Evolutionary conservation across 208 protist species (phyloP).

Genomic region (Vickermania spadyakhi): DNA sequence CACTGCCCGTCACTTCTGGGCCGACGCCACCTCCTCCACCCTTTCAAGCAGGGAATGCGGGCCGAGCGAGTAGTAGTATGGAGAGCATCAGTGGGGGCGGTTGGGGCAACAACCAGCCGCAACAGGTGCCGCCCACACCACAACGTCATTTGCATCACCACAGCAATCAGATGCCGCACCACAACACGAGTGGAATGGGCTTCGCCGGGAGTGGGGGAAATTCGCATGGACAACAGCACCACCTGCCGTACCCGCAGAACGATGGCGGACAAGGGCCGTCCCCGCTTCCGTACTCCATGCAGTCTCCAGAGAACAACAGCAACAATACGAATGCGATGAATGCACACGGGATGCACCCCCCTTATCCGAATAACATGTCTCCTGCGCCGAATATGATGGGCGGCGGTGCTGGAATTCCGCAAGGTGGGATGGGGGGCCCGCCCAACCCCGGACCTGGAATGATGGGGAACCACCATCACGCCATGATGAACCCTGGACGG

Average conservation of each 20-base stretch:
- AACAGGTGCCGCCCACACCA: too few relatives aligned
- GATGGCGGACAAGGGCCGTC: neutral
- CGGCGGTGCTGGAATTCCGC: neutral
- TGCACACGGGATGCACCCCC: neutral
- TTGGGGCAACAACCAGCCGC: too few relatives aligned
- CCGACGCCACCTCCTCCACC: too few relatives aligned
- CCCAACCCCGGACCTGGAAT: neutral
- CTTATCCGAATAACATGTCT: neutral
- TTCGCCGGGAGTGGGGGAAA: neutral
- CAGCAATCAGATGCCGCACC: neutral
- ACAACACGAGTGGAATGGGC: neutral
- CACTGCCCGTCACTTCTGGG: too few relatives aligned
- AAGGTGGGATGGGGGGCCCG: neutral
- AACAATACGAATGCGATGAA: neutral
- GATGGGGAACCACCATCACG: too few relatives aligned
- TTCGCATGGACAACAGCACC: neutral
- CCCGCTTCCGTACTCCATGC: too few relatives aligned
- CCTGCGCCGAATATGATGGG: too few relatives aligned
- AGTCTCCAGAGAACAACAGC: neutral
- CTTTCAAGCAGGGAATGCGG: too few relatives aligned
- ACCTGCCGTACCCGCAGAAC: neutral
- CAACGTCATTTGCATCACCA: too few relatives aligned
- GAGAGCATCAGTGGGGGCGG: too few relatives aligned
- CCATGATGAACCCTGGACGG: neutral
- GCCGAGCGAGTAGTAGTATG: too few relatives aligned